Percentiles rank a stretch among this genome's conserved stretches.
These are phyloP conservation scores for Hypoxylon lenormandii DNA, from an alignment of 495 filamentous ascomycete genomes.

Conservation along the genomic window DNA sequence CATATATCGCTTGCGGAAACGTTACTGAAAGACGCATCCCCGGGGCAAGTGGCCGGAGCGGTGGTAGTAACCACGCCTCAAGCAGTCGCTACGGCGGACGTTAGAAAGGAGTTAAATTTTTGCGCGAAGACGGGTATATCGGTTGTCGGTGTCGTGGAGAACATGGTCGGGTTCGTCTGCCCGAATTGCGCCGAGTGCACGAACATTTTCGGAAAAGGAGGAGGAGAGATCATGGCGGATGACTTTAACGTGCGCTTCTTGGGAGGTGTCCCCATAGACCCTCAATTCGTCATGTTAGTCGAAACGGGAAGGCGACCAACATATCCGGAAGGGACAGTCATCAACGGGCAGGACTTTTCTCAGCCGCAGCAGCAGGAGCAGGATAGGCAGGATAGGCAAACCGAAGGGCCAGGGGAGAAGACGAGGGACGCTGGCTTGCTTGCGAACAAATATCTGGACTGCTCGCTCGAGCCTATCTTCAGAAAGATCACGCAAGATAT, in stretches of 20 bases:
- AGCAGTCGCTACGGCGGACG: slow-evolving; percentile 90
- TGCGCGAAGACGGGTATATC: slow-evolving; percentile 85
- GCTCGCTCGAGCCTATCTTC: slow-evolving; percentile 80
- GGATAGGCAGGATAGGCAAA: slow-evolving; percentile 29
- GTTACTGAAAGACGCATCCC: slow-evolving; percentile 71
- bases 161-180: slow-evolving; percentile 97
- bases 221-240: slow-evolving; percentile 87
- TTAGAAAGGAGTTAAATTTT: slow-evolving; percentile 96
- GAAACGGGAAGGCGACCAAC: slow-evolving; percentile 64
- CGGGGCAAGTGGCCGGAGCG: slow-evolving; percentile 77
- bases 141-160: slow-evolving; percentile 91
- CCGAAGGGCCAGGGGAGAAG: slow-evolving; percentile 43
- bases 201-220: slow-evolving; percentile 89
- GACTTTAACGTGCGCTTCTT: slow-evolving; percentile 87
- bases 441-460: slow-evolving; percentile 81
- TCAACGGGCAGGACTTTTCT: slow-evolving; percentile 62
- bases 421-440: slow-evolving; percentile 67
- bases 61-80: slow-evolving; percentile 97
- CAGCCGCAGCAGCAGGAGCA: slow-evolving; percentile 47
- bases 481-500: slow-evolving; percentile 72
- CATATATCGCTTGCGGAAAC: slow-evolving; percentile 95
- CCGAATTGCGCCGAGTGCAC: slow-evolving; percentile 94
- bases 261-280: slow-evolving; percentile 90
- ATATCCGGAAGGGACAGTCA: slow-evolving; percentile 63
- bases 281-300: slow-evolving; percentile 67